phyloP scores from a whole-genome alignment of 495 filamentous ascomycete genomes.

The Trichoderma orchidacearum region DNA sequence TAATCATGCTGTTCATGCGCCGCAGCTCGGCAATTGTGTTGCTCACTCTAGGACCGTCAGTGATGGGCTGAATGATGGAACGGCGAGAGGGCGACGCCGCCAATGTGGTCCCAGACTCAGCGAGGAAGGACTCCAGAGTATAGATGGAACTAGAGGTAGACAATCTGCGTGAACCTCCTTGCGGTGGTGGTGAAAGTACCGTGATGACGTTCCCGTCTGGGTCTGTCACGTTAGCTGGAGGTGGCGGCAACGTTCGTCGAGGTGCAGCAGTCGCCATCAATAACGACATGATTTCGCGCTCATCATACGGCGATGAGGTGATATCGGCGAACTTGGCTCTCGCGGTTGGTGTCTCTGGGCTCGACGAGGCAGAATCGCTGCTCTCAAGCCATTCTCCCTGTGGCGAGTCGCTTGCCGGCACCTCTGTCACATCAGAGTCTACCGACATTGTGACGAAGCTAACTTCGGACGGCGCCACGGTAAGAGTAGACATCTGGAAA shows the following conservation, averaged over 20 bases:
- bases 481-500: background rate
- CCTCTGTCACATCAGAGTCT: background rate
- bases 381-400: background rate
- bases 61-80: background rate
- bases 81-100: background rate
- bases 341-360: background rate
- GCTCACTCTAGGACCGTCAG: background rate
- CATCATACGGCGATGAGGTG: background rate
- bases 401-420: background rate
- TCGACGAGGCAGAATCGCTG: background rate
- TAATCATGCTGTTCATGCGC: constrained; percentile 20
- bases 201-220: background rate
- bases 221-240: background rate
- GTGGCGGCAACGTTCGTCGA: background rate
- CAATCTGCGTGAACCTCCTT: background rate
- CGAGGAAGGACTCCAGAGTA: background rate
- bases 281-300: background rate
- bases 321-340: background rate
- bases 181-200: background rate
- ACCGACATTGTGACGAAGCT: background rate
- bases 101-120: background rate
- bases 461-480: background rate
- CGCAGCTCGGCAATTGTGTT: constrained; percentile 16
- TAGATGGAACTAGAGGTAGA: background rate
- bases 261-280: background rate